Evolutionary conservation across 768 basidiomycete species (phyloP), one percentile per base, ranked within the genome.

Genomic region (Trametes sanguinea): DNA sequence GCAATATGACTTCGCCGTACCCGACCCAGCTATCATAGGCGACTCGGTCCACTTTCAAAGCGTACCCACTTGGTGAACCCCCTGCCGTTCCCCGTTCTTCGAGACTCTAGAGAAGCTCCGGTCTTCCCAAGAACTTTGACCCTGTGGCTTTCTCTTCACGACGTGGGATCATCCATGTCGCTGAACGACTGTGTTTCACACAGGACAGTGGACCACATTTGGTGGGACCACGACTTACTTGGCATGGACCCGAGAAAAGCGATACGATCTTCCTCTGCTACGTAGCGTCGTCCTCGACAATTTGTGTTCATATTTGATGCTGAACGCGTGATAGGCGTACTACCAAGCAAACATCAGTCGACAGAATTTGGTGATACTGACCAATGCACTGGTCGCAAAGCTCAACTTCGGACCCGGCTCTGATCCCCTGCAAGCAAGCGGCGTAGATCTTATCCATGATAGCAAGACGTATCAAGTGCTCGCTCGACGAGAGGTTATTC

Each of bases 121-220:
- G 7, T 22, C n/a, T 63, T 22, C 61, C 61, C 6, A 29, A 53
- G 9, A 67, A 67, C 40, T 50, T 54, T 17, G 67, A 67, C n/a
- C 51, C 51, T 13, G 51, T 35, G 6, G 16, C 33, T n/a, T 2
- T 51, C 14, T 4, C 37, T 16, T 6, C 9, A 4, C 17, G 14
- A 3, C 16, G 45, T 2, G 16, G 45, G 8, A 22, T 16, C 16
- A 22, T 46, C 17, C 4, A 46, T 46, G n/a, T n/a, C n/a, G n/a
- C n/a, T 22, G 5, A 46, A 17, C 3, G n/a, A 8, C 9, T 22
- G n/a, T 17, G n/a, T n/a, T n/a, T n/a, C n/a, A n/a, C 6, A 6
- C n/a, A 46, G 45, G 45, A 46, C 17, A 46, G 16, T 22, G 45
- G 45, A 9, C 2, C 16, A 3, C n/a, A 46, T 9, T 8, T 46